Evolutionary conservation across 2,329 filamentous ascomycete genomes (phyloP).

Genomic region (Talaromyces sp.): DNA sequence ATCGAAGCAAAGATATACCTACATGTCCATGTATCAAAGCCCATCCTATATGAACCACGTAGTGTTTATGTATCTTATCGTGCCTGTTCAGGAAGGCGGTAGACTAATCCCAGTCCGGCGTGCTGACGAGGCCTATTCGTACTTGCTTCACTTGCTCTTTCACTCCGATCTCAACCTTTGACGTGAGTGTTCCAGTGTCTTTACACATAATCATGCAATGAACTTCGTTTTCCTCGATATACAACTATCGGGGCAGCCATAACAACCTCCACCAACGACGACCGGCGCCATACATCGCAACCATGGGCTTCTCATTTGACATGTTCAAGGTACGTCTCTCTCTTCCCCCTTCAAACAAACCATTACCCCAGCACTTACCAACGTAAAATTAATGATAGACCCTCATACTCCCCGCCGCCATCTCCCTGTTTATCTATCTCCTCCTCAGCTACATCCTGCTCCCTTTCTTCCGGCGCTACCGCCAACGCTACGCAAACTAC

Average conservation of each 20-base stretch:
- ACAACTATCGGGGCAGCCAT: background rate
- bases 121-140: background rate
- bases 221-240: background rate
- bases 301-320: conserved; percentile 17
- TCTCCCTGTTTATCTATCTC: conserved; percentile 68
- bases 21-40: too few species aligned
- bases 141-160: background rate
- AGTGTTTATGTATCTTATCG: background rate
- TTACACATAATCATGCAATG: background rate
- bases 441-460: conserved; percentile 62
- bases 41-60: background rate
- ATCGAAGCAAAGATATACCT: background rate
- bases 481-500: conserved; percentile 69
- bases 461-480: conserved; percentile 68
- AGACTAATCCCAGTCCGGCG: conserved; percentile 6
- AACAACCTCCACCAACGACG: background rate
- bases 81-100: background rate
- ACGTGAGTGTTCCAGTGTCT: background rate
- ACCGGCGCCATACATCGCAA: background rate
- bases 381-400: conserved; percentile 49
- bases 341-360: background rate
- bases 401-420: conserved; percentile 65
- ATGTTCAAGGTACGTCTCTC: conserved; percentile 15
- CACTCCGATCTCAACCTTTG: background rate
- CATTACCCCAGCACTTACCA: too few species aligned